phyloP scores from a whole-genome alignment of 2,329 filamentous ascomycete genomes.

The Aureobasidium namibiae region DNA sequence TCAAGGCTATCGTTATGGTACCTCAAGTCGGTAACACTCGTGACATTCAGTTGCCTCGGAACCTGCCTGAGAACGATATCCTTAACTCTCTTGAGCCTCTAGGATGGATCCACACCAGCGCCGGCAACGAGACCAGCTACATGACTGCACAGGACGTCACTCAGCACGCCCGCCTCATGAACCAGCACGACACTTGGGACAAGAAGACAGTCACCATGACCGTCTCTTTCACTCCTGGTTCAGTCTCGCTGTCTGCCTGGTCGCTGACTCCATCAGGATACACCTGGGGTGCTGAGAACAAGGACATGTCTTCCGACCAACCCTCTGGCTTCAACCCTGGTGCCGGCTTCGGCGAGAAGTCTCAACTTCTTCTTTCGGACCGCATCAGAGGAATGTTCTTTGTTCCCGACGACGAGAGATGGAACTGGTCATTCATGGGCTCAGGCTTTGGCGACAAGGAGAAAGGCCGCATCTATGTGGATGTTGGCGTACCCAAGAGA shows the following conservation, averaged over 20 bases:
- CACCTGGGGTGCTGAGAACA: slow-evolving; percentile 96
- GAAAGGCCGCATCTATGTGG: slow-evolving; percentile 76
- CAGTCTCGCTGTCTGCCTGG: slow-evolving; percentile 91
- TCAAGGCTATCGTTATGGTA: slow-evolving; percentile 93
- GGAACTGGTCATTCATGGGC: slow-evolving; percentile 99
- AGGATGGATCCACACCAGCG: slow-evolving; percentile 90
- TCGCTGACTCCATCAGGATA: slow-evolving; percentile 84
- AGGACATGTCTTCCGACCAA: slow-evolving; percentile 83
- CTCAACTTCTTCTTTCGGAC: slow-evolving; percentile 85
- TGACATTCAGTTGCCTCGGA: slow-evolving; percentile 81
- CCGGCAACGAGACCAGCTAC: slow-evolving; percentile 89
- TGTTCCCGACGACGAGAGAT: slow-evolving; percentile 79
- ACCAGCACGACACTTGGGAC: slow-evolving; percentile 71
- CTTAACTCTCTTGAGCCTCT: slow-evolving; percentile 80
- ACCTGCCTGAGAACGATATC: slow-evolving; percentile 86
- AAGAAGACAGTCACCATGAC: slow-evolving; percentile 91
- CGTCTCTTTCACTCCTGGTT: slow-evolving; percentile 92
- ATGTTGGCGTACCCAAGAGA: slow-evolving; percentile 77
- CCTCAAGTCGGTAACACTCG: slow-evolving; percentile 92
- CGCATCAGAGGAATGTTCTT: slow-evolving; percentile 94
- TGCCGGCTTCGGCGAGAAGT: slow-evolving; percentile 88
- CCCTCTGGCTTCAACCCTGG: slow-evolving; percentile 72
- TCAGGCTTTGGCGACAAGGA: slow-evolving; percentile 78
- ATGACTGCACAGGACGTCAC: slow-evolving; percentile 96
- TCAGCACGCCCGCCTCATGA: slow-evolving; percentile 83